Base-by-base conservation (phyloP, 257 asterid genomes). In the Jacaranda copaia region DNA sequence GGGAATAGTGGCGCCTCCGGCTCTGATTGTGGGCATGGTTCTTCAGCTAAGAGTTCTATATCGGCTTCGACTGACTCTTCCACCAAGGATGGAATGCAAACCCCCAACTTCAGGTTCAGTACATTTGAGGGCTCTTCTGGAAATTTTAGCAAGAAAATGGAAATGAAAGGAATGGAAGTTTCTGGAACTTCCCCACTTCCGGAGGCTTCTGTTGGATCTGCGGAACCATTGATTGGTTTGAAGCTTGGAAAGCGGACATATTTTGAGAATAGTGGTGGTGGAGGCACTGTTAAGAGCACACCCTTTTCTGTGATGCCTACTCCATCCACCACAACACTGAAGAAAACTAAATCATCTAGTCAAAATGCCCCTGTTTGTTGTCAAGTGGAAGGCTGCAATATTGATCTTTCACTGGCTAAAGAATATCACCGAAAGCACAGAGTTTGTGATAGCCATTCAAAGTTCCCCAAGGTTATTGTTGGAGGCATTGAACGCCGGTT, bases 381-480 rank as follows among this genome's bases (percentile, higher is more conserved):
- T 80, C 92, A 88, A 72, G 99, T 92, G 32, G 93, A 92, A 82
- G 98, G 97, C 75, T 92, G 99, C 87, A 81, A 81, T 69, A 56
- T 83, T 20, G 99, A 89, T 81, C 98, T 95, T 49, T 89, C 98
- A 38, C 73, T 84, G 32, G 96, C 96, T 55, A 92, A 95, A 82
- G 99, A 91, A n/a, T 93, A 95, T 81, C 98, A 95, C 77, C 86
- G 94, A 7, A 95, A 95, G 87, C 98, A 95, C 80, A 86, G 89
- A 81, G 97, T 95, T 56, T 95, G 99, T 65, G 97, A 88, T 46
- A 36, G 16, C 64, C 99, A 95, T 74, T 93, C 98, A 3, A 95
- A 95, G 67, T 85, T 87, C 86, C 85, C 94, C 2, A 91, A 87
- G 87, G 99, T 91, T 10, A 20, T 80, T 38, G 85, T 95, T 11